Conservation (phyloP, 1,284 basidiomycete species). For the Cryptococcus sp. region DNA sequence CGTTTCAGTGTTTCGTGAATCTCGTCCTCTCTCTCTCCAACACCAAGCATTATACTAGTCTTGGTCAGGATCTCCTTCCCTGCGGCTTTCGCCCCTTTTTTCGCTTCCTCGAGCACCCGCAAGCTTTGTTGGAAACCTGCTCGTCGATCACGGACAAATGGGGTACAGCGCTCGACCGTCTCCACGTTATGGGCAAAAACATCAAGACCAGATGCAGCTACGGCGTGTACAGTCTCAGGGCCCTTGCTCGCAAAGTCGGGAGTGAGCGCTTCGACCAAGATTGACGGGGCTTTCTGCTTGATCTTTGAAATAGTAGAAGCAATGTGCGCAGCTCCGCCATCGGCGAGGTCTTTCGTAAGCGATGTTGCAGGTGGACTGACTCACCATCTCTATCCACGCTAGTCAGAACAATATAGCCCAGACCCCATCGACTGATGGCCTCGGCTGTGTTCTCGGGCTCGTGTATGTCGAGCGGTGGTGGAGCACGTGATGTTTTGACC, state of each 20-base stretch:
- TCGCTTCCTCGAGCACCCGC: conserved; percentile 78
- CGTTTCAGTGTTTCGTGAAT: conserved; percentile 80
- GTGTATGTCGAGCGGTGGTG: conserved; percentile 89
- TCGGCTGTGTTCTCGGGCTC: conserved; percentile 99
- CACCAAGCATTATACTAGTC: conserved; percentile 98
- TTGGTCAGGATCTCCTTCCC: conserved; percentile 85
- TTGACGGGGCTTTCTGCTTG: conserved; percentile 93
- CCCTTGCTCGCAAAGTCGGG: conserved; percentile 87
- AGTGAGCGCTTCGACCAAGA: conserved; percentile 94
- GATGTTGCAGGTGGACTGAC: conserved; percentile 26
- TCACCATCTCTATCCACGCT: conserved; percentile 94
- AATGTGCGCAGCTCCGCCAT: conserved; percentile 92
- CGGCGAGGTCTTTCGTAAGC: conserved; percentile 70
- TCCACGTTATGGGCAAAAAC: conserved; percentile 99
- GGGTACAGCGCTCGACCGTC: conserved; percentile 90
- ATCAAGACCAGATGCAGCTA: conserved; percentile 90
- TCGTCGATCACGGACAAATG: conserved; percentile 90
- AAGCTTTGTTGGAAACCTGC: conserved; percentile 91
- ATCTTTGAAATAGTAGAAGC: conserved; percentile 92
- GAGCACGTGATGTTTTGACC: conserved; percentile 87
- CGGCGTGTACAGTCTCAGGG: conserved; percentile 67
- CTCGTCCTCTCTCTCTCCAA: conserved; percentile 87
- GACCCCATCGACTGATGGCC: conserved; percentile 95
- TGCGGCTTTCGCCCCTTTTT: conserved; percentile 75
- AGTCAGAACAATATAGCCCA: conserved; percentile 97